Percentiles rank a stretch among this genome's conserved stretches.
Conservation (phyloP, 2,329 filamentous ascomycete species). For the Xylaria digitata region DNA sequence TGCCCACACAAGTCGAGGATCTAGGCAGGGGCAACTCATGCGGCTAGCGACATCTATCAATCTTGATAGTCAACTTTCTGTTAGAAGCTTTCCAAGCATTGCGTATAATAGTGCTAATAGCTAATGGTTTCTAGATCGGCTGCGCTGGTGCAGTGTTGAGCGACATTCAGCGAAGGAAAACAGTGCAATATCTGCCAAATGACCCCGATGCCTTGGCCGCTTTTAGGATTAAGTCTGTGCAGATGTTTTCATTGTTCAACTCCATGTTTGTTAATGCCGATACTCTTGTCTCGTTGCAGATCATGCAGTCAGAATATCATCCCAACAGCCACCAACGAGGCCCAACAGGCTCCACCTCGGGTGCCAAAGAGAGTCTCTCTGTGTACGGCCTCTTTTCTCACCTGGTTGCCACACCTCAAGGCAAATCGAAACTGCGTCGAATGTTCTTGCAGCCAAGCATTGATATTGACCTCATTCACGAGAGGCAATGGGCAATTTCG, state of each 20-base stretch:
- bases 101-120: neutral
- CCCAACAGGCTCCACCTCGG: constrained; percentile 68
- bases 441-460: constrained; percentile 83
- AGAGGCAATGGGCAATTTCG: constrained; percentile 76
- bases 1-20: constrained; percentile 55
- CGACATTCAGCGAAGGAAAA: constrained; percentile 77
- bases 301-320: constrained; percentile 84
- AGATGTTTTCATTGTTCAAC: constrained; percentile 77
- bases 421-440: constrained; percentile 77
- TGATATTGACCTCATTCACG: constrained; percentile 73
- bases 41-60: constrained; percentile 77
- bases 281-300: constrained; percentile 83
- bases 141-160: constrained; percentile 89
- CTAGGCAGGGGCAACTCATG: constrained; percentile 72
- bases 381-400: constrained; percentile 84
- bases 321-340: constrained; percentile 84
- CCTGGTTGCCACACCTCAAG: constrained; percentile 81
- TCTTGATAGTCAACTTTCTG: constrained; percentile 77
- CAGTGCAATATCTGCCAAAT: constrained; percentile 70
- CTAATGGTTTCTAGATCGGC: constrained; percentile 65
- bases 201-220: constrained; percentile 64
- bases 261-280: constrained; percentile 85
- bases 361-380: constrained; percentile 83
- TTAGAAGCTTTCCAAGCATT: constrained; percentile 50
- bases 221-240: constrained; percentile 71